A percentile compares a stretch with the other conserved stretches of the same genome.
These are phyloP conservation scores for Globisporangium mamillatum DNA, from an alignment of 352 stramenopile species.

Conservation along the genomic window DNA sequence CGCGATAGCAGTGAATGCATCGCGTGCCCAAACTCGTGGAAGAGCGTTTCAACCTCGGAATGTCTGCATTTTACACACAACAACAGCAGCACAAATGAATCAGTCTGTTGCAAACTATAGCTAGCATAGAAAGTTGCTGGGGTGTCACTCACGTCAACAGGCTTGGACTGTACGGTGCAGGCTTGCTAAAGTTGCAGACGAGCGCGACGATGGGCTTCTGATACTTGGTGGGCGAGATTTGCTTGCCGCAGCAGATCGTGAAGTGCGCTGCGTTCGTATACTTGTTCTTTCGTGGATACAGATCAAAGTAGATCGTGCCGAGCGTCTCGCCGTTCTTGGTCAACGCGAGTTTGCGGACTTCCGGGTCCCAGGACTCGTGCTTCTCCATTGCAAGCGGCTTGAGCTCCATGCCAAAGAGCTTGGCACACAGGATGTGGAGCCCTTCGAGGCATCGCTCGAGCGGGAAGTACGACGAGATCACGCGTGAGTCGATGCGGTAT, in stretches of 20 bases:
- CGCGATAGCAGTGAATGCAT: slow-evolving; percentile 95
- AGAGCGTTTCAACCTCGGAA: slow-evolving; percentile 96
- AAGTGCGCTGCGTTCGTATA: slow-evolving; percentile 93
- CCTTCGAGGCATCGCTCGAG: slow-evolving; percentile 90
- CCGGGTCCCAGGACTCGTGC: slow-evolving; percentile 87
- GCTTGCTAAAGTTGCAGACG: slow-evolving; percentile 88
- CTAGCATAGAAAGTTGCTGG: too few relatives aligned
- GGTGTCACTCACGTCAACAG: slow-evolving; percentile 50
- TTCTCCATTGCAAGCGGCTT: slow-evolving; percentile 68
- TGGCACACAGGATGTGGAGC: slow-evolving; percentile 82
- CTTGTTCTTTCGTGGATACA: slow-evolving; percentile 89
- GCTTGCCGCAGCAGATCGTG: slow-evolving; percentile 94
- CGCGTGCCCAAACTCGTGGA: slow-evolving; percentile 98
- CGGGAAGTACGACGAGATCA: slow-evolving; percentile 88
- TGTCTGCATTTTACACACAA: slow-evolving; percentile 42
- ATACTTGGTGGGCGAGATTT: slow-evolving; percentile 52
- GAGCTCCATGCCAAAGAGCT: slow-evolving; percentile 91
- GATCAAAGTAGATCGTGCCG: slow-evolving; percentile 94
- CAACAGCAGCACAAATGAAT: background rate
- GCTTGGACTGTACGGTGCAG: slow-evolving; percentile 59
- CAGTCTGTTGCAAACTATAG: too few relatives aligned
- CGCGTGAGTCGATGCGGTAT: slow-evolving; percentile 73
- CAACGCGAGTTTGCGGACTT: slow-evolving; percentile 90
- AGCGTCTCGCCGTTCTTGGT: slow-evolving; percentile 55
- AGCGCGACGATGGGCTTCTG: slow-evolving; percentile 95